phyloP scores from a whole-genome alignment of 2,329 filamentous ascomycete species.

The Cryphonectria radicalis region DNA sequence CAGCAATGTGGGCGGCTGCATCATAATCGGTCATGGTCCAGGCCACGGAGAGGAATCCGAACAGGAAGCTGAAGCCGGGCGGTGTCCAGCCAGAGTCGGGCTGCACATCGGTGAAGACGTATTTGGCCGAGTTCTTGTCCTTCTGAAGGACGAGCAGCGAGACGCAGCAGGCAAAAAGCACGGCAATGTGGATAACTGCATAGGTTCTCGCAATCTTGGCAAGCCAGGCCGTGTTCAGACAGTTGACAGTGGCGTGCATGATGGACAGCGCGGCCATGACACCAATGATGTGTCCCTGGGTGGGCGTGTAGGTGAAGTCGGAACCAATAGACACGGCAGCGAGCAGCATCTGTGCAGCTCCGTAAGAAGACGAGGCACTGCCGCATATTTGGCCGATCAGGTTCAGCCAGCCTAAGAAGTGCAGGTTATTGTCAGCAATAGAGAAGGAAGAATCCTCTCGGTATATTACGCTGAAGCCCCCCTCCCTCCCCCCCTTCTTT shows the following conservation, averaged over 20 bases:
- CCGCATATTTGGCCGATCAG: conserved; percentile 55
- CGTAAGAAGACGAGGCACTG: conserved; percentile 59
- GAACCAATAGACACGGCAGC: conserved; percentile 54
- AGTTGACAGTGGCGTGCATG: conserved; percentile 54
- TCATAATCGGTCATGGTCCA: conserved; percentile 47
- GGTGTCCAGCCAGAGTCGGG: conserved; percentile 55
- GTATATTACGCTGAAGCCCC: neutral
- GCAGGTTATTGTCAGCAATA: conserved; percentile 12
- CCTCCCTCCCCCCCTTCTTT: no score
- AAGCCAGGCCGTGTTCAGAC: conserved; percentile 58
- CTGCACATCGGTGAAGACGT: conserved; percentile 57
- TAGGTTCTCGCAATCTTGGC: conserved; percentile 60
- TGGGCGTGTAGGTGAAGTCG: conserved; percentile 50
- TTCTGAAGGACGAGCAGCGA: conserved; percentile 53
- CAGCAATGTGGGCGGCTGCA: conserved; percentile 45
- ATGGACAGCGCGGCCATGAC: conserved; percentile 59
- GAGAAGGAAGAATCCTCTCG: neutral
- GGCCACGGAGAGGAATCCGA: conserved; percentile 58
- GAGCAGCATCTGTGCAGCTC: conserved; percentile 56
- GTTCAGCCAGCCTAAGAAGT: conserved; percentile 49
- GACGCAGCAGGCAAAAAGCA: conserved; percentile 53
- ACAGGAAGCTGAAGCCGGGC: conserved; percentile 56
- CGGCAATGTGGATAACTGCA: conserved; percentile 56
- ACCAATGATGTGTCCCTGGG: conserved; percentile 49
- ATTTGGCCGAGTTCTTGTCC: conserved; percentile 54